phyloP scores from a whole-genome alignment of 805 yeast species.

The Wickerhamiella brachini region DNA sequence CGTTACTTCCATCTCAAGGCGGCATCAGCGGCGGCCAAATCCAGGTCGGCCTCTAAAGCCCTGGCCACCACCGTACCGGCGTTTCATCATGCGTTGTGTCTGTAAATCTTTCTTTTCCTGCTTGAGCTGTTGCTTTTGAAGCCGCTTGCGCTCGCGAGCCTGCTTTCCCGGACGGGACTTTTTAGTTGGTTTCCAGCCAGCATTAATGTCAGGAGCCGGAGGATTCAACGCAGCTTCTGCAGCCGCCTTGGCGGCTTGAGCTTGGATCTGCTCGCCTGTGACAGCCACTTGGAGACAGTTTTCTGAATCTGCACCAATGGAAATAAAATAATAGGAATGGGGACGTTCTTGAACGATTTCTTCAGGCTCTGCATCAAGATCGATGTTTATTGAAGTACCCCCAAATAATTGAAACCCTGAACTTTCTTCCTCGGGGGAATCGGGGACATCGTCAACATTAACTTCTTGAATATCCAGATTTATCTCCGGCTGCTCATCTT shows the following conservation, averaged over 20 bases:
- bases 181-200: slow-evolving; percentile 4
- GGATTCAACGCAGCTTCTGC: slow-evolving; percentile 4
- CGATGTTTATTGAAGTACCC: background rate
- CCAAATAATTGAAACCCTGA: background rate
- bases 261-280: slow-evolving; percentile 3
- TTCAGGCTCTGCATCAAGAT: slow-evolving; percentile 3
- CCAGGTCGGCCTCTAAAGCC: background rate
- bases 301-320: slow-evolving; percentile 1
- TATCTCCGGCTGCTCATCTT: background rate
- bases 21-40: background rate
- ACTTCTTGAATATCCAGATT: background rate
- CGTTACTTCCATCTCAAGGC: no score
- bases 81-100: background rate
- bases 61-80: background rate
- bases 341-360: slow-evolving; percentile 9
- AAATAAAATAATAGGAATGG: slow-evolving; percentile 6
- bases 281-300: slow-evolving; percentile 8
- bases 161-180: slow-evolving; percentile 17
- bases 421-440: background rate
- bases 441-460: background rate
- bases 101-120: slow-evolving; percentile 4
- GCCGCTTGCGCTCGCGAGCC: slow-evolving; percentile 9
- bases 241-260: background rate
- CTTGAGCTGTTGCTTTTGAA: slow-evolving; percentile 2
- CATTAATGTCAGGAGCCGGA: slow-evolving; percentile 15